Evolutionary conservation across 352 stramenopile species (phyloP), one percentile per base, ranked within the genome.

Genomic region (Phytophthora constricta): DNA sequence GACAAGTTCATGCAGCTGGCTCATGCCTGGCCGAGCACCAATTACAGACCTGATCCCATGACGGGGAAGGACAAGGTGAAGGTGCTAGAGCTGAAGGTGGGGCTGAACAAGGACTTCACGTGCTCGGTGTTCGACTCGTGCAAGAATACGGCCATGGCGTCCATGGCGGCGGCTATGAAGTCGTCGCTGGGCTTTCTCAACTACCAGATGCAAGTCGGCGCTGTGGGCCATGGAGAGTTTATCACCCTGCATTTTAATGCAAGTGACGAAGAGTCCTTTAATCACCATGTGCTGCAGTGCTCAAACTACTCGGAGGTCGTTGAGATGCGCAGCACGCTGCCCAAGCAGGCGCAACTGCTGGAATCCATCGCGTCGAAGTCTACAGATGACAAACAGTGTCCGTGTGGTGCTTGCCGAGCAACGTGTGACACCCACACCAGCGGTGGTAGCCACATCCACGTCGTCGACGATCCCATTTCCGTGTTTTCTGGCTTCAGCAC

Each of bases 141-240:
- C 75, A 93, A 92, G 55, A 93, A 85, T 72, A 94, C 89, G 42
- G 79, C 81, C 1, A 93, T 96, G 27, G 89, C 78, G 17, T 94
- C 87, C 1, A 75, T 90, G 46, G 76, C 72, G 5, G 74, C 87
- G 14, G 82, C 76, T 14, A 88, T 96, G 77, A 92, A 93, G 72
- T 93, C 86, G 26, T 93, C 84, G 14, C 66, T 96, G 13, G 90
- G 90, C 5, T 93, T 97, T 51, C 74, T 97, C 23, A 96, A 95
- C 62, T 97, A 94, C 64, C 90, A 97, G 67, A 85, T 91, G 70
- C 90, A 97, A 70, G 93, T 89, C 3, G 90, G 89, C 5, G 89
- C 89, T 5, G 78, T 97, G 27, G 86, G 89, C 31, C 90, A 97
- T 63, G 90, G 90, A n/a, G 82, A 97, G 65, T 97, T 85, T 64